Conservation (phyloP, 495 filamentous ascomycete species). For the Baudoinia panamericana region DNA sequence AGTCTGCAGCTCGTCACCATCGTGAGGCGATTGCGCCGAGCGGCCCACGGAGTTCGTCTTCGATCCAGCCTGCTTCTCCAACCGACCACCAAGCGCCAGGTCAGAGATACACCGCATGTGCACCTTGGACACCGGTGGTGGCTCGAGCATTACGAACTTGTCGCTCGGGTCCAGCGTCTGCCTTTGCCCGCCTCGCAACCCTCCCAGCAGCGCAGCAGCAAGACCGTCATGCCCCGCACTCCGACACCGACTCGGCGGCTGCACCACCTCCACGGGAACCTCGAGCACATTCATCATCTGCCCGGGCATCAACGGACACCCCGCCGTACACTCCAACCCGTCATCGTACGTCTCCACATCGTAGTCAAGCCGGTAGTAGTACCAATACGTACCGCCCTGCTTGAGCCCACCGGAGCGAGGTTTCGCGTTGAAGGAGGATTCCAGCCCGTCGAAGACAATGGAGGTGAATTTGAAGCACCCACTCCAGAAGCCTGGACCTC, state of each 20-base stretch:
- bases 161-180: slow-evolving; percentile 16
- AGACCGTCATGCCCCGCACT: slow-evolving; percentile 4
- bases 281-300: slow-evolving; percentile 72
- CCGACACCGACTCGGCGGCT: slow-evolving; percentile 10
- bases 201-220: neutral
- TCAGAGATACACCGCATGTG: slow-evolving; percentile 18
- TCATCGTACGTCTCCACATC: slow-evolving; percentile 61
- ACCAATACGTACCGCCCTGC: slow-evolving; percentile 90
- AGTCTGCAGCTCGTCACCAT: neutral
- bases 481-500: slow-evolving; percentile 61
- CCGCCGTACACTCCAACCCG: slow-evolving; percentile 53
- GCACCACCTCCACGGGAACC: slow-evolving; percentile 49
- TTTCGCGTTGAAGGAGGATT: slow-evolving; percentile 29
- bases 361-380: slow-evolving; percentile 74
- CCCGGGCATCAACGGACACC: slow-evolving; percentile 77
- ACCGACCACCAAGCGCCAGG: slow-evolving; percentile 10
- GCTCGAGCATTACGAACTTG: slow-evolving; percentile 12
- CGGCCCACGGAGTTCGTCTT: neutral
- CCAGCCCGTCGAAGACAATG: slow-evolving; percentile 69
- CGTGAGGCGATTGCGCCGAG: neutral
- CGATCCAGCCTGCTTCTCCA: slow-evolving; percentile 1
- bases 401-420: slow-evolving; percentile 67
- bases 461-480: slow-evolving; percentile 75
- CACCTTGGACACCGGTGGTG: slow-evolving; percentile 16
- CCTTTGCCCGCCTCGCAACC: neutral